Base-by-base conservation (phyloP, 176 grass and related monocot genomes). In the Oryza australiensis region DNA sequence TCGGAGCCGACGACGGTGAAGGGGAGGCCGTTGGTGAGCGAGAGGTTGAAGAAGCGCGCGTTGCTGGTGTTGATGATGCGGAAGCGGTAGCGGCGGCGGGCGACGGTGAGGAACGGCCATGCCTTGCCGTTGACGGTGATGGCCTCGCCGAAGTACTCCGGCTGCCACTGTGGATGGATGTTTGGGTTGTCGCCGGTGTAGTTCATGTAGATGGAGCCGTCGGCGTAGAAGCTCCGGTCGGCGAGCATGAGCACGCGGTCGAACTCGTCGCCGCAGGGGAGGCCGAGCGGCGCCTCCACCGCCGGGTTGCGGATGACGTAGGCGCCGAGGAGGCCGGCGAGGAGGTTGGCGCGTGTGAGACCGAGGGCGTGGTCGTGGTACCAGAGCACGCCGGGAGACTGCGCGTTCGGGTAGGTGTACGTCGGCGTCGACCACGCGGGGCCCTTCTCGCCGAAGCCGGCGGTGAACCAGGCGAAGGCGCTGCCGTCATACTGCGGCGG, bases 351-450 rank as follows among this genome's bases (percentile, higher is more conserved):
- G 34, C 91, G 91, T 5, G 91, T 94, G 70, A 94, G 79, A 5
- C 92, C 92, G 16, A 86, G 80, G 30, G 89, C 84, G 69, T 94
- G 92, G 86, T 94, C 92, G 81, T 94, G 89, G 89, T 94, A 94
- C 89, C 86, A 94, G 20, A 91, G 86, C 0, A 66, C 80, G 20
- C 86, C 92, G 24, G 92, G 89, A 2, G 82, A 34, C 86, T 97
- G 94, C 11, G 33, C 83, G 76, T 97, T 97, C 1, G 94, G 86
- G 80, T 97, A 97, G 16, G 13, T 26, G 69, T 97, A 93, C 11
- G 83, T 89, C 3, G 71, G 11, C 6, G 72, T 35, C 2, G 83
- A 74, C 94, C 94, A 97, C 32, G 57, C 28, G 14, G 86, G 8
- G 0, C 91, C 88, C 0, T 5, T 55, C 1, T 93, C 91, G 10